Evolutionary conservation across 768 basidiomycete genomes (phyloP).

Genomic region (Suillus lakei): DNA sequence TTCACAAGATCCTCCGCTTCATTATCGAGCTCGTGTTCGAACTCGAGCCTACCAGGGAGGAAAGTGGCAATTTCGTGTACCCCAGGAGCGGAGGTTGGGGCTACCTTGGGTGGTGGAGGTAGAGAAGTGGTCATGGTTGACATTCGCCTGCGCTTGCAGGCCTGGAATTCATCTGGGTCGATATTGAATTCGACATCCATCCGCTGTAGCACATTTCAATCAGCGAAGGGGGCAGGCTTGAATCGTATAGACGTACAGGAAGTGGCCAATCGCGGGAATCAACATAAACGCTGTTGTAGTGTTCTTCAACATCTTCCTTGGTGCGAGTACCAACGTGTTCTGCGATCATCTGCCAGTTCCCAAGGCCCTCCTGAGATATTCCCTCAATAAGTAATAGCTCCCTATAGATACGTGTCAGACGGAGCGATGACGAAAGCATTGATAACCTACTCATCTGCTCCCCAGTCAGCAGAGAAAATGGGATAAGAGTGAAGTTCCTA

Average conservation of each 20-base stretch:
- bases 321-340: slow-evolving; percentile 94
- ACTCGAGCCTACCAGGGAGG: slow-evolving; percentile 97
- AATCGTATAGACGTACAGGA: slow-evolving; percentile 59
- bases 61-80: slow-evolving; percentile 92
- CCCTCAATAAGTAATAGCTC: slow-evolving; percentile 91
- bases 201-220: slow-evolving; percentile 20
- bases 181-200: slow-evolving; percentile 70
- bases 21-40: slow-evolving; percentile 97
- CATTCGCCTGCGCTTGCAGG: slow-evolving; percentile 87
- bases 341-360: slow-evolving; percentile 96
- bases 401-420: slow-evolving; percentile 43
- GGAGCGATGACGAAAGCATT: slow-evolving; percentile 1
- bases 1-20: slow-evolving; percentile 96
- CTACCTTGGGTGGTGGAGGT: slow-evolving; percentile 65
- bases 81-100: slow-evolving; percentile 88
- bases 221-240: slow-evolving; percentile 15
- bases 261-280: slow-evolving; percentile 79
- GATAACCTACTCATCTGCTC: slow-evolving; percentile 86
- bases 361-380: slow-evolving; percentile 83
- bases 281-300: slow-evolving; percentile 85
- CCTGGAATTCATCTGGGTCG: slow-evolving; percentile 84
- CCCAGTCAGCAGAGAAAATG: slow-evolving; percentile 95
- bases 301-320: slow-evolving; percentile 90
- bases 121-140: slow-evolving; percentile 70
- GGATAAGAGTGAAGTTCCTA: slow-evolving; percentile 98